A percentile compares a stretch with the other conserved stretches of the same genome.
These are phyloP conservation scores for Xylaria nigripes DNA, from an alignment of 495 filamentous ascomycete genomes.

Conservation along the genomic window DNA sequence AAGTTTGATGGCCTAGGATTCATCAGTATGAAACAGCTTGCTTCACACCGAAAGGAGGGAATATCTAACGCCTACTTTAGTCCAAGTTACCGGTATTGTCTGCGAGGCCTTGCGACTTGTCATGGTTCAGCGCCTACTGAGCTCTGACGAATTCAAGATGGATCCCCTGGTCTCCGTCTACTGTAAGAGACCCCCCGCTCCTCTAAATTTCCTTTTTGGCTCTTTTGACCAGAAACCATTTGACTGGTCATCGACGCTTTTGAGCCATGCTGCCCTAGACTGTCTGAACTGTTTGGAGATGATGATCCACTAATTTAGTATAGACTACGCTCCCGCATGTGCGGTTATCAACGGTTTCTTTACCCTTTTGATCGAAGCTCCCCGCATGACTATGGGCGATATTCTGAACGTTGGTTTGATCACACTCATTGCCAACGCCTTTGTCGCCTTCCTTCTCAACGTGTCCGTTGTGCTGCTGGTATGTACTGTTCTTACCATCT, in stretches of 20 bases:
- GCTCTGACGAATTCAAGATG: conserved; percentile 88
- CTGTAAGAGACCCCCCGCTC: conserved; percentile 36
- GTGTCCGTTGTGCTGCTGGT: conserved; percentile 87
- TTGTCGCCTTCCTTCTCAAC: conserved; percentile 76
- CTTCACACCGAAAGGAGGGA: background rate
- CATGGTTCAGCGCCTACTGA: conserved; percentile 80
- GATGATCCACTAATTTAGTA: background rate
- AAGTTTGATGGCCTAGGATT: conserved; percentile 78
- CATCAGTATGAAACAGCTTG: conserved; percentile 49
- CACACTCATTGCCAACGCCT: conserved; percentile 65
- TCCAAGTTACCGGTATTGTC: conserved; percentile 69
- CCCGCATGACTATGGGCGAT: conserved; percentile 56
- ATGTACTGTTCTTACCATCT: conserved; percentile 29
- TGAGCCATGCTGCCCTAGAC: background rate
- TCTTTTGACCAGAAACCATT: background rate
- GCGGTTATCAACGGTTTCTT: conserved; percentile 75
- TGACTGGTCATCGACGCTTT: background rate
- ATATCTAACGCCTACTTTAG: conserved; percentile 20
- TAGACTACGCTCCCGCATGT: conserved; percentile 77
- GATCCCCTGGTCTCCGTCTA: conserved; percentile 89
- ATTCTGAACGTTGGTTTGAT: conserved; percentile 63
- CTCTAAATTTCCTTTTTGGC: background rate
- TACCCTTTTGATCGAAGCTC: conserved; percentile 67
- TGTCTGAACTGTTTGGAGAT: background rate
- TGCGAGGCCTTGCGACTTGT: conserved; percentile 84